Conservation (phyloP, 2,329 filamentous ascomycete species). For the Geosmithia morbida region DNA sequence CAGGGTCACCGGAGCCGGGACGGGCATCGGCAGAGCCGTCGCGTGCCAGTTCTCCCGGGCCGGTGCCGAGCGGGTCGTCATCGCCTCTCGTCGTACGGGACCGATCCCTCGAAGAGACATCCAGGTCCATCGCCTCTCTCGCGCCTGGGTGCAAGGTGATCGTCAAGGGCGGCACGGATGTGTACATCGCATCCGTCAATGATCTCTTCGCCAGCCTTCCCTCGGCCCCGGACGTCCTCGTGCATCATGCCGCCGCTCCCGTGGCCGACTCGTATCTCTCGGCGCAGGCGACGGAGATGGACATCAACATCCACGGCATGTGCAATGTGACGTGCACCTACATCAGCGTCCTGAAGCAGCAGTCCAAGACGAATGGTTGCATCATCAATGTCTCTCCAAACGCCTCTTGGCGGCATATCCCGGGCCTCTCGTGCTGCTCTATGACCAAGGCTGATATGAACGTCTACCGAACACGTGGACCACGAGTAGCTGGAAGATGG, state of each 20-base stretch:
- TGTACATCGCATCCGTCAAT: constrained; percentile 3
- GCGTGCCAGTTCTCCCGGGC: constrained; percentile 38
- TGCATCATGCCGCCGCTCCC: constrained; percentile 9
- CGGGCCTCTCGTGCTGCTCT: constrained; percentile 13
- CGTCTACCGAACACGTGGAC: constrained; percentile 17
- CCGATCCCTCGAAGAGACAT: constrained; percentile 13
- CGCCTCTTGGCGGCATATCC: constrained; percentile 6
- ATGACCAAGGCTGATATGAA: constrained; percentile 15
- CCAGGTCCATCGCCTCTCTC: constrained; percentile 13
- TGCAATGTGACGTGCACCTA: constrained; percentile 10
- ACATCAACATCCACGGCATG: not conserved
- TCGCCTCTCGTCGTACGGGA: constrained; percentile 19
- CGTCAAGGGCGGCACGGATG: constrained; percentile 14
- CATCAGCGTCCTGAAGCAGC: constrained; percentile 11
- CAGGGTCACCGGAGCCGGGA: constrained; percentile 49
- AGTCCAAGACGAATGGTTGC: constrained; percentile 4
- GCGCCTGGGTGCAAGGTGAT: constrained; percentile 19
- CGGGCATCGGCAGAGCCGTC: constrained; percentile 48
- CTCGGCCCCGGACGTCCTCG: constrained; percentile 14
- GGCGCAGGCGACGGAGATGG: not conserved
- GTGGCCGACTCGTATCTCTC: not conserved
- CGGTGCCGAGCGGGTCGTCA: constrained; percentile 17
- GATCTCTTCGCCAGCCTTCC: constrained; percentile 2
- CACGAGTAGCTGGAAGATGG: constrained; percentile 19
- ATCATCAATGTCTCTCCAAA: constrained; percentile 9